Percentiles rank a stretch among this genome's conserved stretches.
These are phyloP conservation scores for Rubia balearica DNA, from an alignment of 305 asterid genomes.

Conservation along the genomic window DNA sequence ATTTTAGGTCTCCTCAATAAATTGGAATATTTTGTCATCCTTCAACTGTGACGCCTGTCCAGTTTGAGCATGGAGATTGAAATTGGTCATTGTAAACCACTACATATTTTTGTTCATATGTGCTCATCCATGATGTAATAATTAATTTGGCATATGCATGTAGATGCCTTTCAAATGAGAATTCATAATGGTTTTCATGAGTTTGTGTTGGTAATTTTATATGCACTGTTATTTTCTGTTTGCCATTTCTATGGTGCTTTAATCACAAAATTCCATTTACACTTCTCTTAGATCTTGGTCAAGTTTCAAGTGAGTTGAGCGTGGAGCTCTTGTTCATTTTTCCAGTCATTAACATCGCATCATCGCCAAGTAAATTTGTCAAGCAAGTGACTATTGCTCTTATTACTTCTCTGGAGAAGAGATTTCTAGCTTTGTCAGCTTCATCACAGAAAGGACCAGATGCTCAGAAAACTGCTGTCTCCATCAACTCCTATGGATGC, in stretches of 20 bases:
- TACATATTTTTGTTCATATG: neutral
- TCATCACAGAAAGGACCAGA: constrained; percentile 32
- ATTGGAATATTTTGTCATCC: neutral
- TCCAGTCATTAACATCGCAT: constrained; percentile 76
- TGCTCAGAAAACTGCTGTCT: constrained; percentile 27
- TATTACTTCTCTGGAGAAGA: constrained; percentile 59
- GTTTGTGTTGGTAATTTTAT: constrained; percentile 5
- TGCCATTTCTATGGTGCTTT: neutral
- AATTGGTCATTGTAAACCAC: neutral
- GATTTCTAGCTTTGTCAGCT: constrained; percentile 36
- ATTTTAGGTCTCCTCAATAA: neutral
- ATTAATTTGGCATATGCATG: neutral
- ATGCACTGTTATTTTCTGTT: neutral
- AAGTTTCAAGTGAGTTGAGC: constrained; percentile 37
- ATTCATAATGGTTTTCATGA: neutral
- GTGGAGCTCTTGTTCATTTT: constrained; percentile 83
- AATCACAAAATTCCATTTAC: neutral
- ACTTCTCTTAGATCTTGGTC: constrained; percentile 9
- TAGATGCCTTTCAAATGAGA: neutral
- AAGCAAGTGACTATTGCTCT: constrained; percentile 59
- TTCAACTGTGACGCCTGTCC: neutral
- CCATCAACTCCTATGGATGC: constrained; percentile 47
- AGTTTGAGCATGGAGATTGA: neutral
- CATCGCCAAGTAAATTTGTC: constrained; percentile 69
- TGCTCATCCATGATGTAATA: neutral